Evolutionary conservation across 441 rosid species (phyloP).

Genomic region (Gossypium laxum): DNA sequence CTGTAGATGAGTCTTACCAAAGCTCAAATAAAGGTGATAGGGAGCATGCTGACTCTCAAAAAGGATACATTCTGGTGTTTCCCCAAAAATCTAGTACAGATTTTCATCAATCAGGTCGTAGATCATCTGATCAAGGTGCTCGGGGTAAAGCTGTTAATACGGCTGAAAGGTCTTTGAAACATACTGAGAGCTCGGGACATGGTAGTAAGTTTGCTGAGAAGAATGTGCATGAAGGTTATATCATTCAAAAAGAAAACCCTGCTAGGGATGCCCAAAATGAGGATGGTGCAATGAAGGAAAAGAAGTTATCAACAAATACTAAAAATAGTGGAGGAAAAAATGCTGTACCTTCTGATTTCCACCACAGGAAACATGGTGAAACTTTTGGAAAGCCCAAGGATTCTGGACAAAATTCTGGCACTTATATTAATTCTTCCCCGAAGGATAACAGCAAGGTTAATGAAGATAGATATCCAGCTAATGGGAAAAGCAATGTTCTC

Average conservation of each 20-base stretch:
- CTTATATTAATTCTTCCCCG: slow-evolving; percentile 38
- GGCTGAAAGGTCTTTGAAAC: slow-evolving; percentile 37
- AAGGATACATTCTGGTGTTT: slow-evolving; percentile 31
- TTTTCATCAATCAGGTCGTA: slow-evolving; percentile 33
- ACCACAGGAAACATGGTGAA: slow-evolving; percentile 43
- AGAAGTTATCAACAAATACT: slow-evolving; percentile 37
- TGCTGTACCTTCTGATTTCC: slow-evolving; percentile 36
- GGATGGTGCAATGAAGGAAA: slow-evolving; percentile 35
- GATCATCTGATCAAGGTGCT: slow-evolving; percentile 35
- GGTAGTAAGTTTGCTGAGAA: slow-evolving; percentile 39
- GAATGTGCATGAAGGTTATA: slow-evolving; percentile 35
- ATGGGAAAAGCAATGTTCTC: slow-evolving; percentile 47
- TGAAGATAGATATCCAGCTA: slow-evolving; percentile 29
- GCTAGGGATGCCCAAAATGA: slow-evolving; percentile 44
- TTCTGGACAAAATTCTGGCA: slow-evolving; percentile 36
- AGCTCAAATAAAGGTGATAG: slow-evolving; percentile 36
- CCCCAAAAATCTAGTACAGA: slow-evolving; percentile 42
- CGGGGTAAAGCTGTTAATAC: slow-evolving; percentile 32
- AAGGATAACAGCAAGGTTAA: slow-evolving; percentile 33
- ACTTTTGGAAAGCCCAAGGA: slow-evolving; percentile 47
- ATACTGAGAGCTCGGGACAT: slow-evolving; percentile 36
- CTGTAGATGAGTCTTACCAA: slow-evolving; percentile 27
- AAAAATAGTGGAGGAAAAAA: slow-evolving; percentile 50
- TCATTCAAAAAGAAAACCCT: slow-evolving; percentile 39
- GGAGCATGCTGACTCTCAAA: slow-evolving; percentile 32